Evolutionary conservation across 2,329 filamentous ascomycete genomes (phyloP), one percentile per base, ranked within the genome.

Genomic region (Fusarium lyarnte): DNA sequence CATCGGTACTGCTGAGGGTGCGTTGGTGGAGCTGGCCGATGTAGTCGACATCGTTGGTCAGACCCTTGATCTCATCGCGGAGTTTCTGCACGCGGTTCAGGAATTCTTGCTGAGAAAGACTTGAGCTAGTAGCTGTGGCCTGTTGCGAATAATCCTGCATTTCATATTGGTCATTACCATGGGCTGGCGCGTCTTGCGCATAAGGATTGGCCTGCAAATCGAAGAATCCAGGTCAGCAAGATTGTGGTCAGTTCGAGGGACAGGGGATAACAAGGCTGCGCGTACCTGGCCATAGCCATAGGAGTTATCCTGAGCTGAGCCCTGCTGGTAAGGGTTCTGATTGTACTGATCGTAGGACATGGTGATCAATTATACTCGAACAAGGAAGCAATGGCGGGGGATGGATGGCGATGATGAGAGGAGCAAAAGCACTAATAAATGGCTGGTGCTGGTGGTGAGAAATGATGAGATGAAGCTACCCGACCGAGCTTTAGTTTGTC

Each of bases 21-120:
- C 91, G 91, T 84, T 94, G 91, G 82, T 95, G 92, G 60, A 93
- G 85, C 63, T 87, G 87, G 47, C 88, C 88, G 74, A 95, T 93
- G 76, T 89, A 84, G 76, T 90, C 86, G 77, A 95, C 89, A 78
- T 91, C 89, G 47, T 83, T 85, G n/a, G 88, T 89, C 63, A 95
- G 87, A 51, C 86, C 86, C 67, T 87, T 86, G 80, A 95, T 93
- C 75, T 93, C 88, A 75, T 87, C 85, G 81, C 92, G 92, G 67
- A 91, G 87, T 75, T 86, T 87, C 76, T 90, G 86, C 73, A 94
- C 89, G 81, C 91, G 91, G 76, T 85, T 81, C 72, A 94, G 87
- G 83, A 93, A 94, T 72, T 93, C 91, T 71, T 88, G 85, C 79
- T 91, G 90, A 59, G 87, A 87, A 76, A 93, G 84, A 61, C 73